Percentiles rank a stretch among this genome's conserved stretches.
Conservation (phyloP, 768 basidiomycete genomes). For the Dendrothele bispora region DNA sequence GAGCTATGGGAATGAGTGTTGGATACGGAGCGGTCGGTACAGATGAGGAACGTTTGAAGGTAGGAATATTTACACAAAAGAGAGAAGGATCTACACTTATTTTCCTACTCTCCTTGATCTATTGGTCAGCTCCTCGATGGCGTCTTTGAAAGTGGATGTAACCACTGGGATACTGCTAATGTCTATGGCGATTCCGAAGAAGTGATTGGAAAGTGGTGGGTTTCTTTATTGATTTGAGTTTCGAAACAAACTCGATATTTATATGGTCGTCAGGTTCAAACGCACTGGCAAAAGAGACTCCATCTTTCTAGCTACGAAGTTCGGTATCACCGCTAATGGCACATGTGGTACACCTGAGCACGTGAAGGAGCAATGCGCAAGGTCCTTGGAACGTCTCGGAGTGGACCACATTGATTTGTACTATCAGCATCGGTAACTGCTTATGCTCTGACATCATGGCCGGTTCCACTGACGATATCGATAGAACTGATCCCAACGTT, state of each 20-base stretch:
- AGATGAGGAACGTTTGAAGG: conserved; percentile 20
- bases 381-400: conserved; percentile 32
- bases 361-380: conserved; percentile 30
- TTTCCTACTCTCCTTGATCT: background rate
- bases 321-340: conserved; percentile 18
- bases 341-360: conserved; percentile 19
- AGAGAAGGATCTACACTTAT: no score
- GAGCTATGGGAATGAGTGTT: conserved; percentile 29
- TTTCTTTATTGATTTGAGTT: background rate
- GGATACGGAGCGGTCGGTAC: conserved; percentile 13
- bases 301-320: conserved; percentile 66
- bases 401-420: conserved; percentile 38
- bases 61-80: no score
- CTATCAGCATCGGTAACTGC: conserved; percentile 34
- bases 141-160: conserved; percentile 20
- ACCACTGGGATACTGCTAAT: conserved; percentile 48
- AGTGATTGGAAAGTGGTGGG: conserved; percentile 43
- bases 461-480: background rate
- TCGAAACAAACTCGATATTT: background rate
- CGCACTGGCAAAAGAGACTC: conserved; percentile 48
- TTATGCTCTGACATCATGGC: background rate
- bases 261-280: conserved; percentile 38
- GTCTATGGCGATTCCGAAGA: conserved; percentile 46
- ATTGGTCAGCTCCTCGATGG: conserved; percentile 34
- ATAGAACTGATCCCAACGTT: conserved; percentile 26